phyloP scores from a whole-genome alignment of 192 early-diverging fungal genomes.

The Kickxella alabastrina region DNA sequence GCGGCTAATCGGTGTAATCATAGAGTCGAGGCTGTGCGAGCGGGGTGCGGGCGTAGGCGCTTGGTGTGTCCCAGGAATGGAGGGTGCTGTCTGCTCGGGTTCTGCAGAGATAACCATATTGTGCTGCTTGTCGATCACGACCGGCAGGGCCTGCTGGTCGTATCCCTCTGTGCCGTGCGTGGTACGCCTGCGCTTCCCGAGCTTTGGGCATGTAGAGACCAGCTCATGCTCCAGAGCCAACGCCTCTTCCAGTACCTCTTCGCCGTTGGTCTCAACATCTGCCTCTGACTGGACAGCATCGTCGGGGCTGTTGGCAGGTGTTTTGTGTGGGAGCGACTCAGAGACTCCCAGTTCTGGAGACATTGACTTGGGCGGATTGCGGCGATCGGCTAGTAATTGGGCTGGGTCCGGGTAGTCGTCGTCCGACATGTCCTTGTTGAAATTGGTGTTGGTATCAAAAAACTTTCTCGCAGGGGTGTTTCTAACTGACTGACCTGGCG shows the following conservation, averaged over 20 bases:
- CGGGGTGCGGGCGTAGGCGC: background rate
- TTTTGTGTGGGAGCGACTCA: background rate
- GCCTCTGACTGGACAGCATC: background rate
- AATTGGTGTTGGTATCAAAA: background rate
- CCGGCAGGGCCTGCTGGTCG: constrained; percentile 18
- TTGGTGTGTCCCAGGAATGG: background rate
- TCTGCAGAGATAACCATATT: background rate
- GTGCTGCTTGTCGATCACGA: constrained; percentile 12
- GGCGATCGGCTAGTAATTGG: background rate
- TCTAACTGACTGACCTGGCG: background rate
- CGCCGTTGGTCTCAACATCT: background rate
- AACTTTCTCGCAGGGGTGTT: background rate
- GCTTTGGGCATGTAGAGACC: background rate
- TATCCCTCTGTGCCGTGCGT: constrained; percentile 14
- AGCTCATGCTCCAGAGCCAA: background rate
- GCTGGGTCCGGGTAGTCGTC: constrained; percentile 20
- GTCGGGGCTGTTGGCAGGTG: background rate
- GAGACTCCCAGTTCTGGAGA: no score
- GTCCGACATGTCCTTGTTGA: constrained; percentile 3
- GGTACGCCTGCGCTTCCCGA: constrained; percentile 44
- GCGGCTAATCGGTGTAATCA: background rate
- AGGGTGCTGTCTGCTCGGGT: constrained; percentile 1
- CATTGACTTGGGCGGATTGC: background rate
- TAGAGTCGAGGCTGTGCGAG: background rate
- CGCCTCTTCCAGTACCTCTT: background rate